Percentiles rank a stretch among this genome's conserved stretches.
Conservation (phyloP, 768 basidiomycete genomes). For the Russula compacta region DNA sequence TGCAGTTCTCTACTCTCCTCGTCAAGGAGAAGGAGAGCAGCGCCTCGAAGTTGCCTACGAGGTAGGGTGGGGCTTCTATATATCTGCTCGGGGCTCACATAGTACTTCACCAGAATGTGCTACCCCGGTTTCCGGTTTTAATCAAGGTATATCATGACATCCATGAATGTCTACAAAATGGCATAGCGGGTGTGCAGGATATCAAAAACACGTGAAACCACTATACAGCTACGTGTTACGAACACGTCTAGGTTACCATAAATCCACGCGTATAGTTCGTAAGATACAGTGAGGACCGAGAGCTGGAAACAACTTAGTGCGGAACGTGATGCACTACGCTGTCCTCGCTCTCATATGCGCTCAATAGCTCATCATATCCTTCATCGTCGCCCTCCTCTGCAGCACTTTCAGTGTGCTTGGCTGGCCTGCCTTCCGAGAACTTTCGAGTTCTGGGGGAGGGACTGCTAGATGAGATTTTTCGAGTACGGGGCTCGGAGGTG, state of each 20-base stretch:
- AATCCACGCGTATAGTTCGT: background rate
- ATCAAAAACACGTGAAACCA: slow-evolving; percentile 7
- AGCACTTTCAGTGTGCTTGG: slow-evolving; percentile 53
- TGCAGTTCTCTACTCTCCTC: slow-evolving; percentile 35
- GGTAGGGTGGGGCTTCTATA: slow-evolving; percentile 32
- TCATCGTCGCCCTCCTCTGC: slow-evolving; percentile 73
- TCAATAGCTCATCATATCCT: slow-evolving; percentile 67
- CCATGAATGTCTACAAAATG: slow-evolving; percentile 32
- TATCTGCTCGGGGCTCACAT: background rate
- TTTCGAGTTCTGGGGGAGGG: slow-evolving; percentile 25
- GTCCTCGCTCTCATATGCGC: slow-evolving; percentile 77
- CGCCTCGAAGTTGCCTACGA: slow-evolving; percentile 49
- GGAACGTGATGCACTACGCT: slow-evolving; percentile 24
- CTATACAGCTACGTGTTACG: background rate
- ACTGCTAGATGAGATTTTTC: slow-evolving; percentile 26
- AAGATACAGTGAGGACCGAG: background rate
- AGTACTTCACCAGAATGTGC: slow-evolving; percentile 40
- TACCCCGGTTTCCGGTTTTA: slow-evolving; percentile 57
- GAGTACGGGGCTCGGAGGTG: slow-evolving; percentile 13
- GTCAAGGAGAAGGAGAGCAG: slow-evolving; percentile 24
- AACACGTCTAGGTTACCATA: background rate
- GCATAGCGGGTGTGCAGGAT: background rate
- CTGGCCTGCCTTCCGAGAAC: slow-evolving; percentile 21
- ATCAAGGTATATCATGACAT: slow-evolving; percentile 52
- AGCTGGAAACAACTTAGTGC: background rate